Evolutionary conservation across 176 grass and related monocot species (phyloP).

Genomic region (Oropetium thomaeum): DNA sequence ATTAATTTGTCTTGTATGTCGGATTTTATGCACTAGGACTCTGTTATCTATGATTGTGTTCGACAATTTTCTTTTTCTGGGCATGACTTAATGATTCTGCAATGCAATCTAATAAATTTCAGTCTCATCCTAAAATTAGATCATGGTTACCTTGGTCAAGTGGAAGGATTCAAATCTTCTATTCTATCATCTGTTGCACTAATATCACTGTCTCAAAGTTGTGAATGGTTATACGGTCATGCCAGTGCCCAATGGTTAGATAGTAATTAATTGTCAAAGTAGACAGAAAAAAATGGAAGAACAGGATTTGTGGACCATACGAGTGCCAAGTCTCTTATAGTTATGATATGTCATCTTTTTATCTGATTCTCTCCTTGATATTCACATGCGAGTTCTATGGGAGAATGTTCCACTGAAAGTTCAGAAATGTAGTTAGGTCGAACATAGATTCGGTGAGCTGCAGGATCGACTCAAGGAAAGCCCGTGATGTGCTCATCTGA

Average conservation of each 20-base stretch:
- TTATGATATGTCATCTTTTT: background rate
- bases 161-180: background rate
- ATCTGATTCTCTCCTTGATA: background rate
- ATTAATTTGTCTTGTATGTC: too few species aligned
- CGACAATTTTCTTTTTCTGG: too few species aligned
- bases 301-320: background rate
- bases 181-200: background rate
- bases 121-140: background rate
- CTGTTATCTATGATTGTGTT: too few species aligned
- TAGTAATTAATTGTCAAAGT: background rate
- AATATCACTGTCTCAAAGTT: background rate
- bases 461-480: background rate
- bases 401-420: background rate
- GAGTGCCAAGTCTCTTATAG: background rate
- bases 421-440: background rate
- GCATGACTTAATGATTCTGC: too few species aligned
- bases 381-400: background rate
- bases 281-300: background rate
- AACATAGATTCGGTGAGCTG: background rate
- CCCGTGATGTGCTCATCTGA: background rate
- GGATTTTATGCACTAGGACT: too few species aligned
- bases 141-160: background rate
- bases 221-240: background rate
- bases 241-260: background rate
- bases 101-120: too few species aligned